These are phyloP conservation scores for Pseudopithomyces maydicus DNA, from an alignment of 2,329 filamentous ascomycete species.

Conservation along the genomic window DNA sequence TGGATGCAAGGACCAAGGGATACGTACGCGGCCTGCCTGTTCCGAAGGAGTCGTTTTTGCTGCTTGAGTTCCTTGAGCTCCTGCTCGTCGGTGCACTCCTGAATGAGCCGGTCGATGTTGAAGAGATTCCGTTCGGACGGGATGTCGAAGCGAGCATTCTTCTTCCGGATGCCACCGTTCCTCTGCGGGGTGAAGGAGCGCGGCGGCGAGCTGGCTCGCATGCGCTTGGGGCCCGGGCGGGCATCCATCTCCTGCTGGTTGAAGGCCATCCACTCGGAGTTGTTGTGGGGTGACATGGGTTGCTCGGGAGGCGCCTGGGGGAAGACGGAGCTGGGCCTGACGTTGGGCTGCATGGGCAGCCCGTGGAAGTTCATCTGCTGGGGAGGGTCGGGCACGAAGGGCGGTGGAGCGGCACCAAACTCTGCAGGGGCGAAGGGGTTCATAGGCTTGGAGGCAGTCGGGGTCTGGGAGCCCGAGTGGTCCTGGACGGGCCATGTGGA, in stretches of 20 bases:
- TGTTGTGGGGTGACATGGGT: slow-evolving; percentile 66
- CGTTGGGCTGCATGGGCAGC: slow-evolving; percentile 44
- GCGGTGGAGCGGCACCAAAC: slow-evolving; percentile 53
- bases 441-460: slow-evolving; percentile 73
- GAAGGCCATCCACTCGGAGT: slow-evolving; percentile 62
- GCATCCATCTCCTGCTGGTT: slow-evolving; percentile 57
- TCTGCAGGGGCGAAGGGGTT: slow-evolving; percentile 63
- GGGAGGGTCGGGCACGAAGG: slow-evolving; percentile 50
- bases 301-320: slow-evolving; percentile 47
- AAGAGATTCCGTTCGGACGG: slow-evolving; percentile 88
- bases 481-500: slow-evolving; percentile 65
- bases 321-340: slow-evolving; percentile 58
- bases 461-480: slow-evolving; percentile 73
- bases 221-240: slow-evolving; percentile 56
- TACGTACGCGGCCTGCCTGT: slow-evolving; percentile 91
- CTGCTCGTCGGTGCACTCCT: slow-evolving; percentile 84
- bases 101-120: slow-evolving; percentile 94
- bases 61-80: slow-evolving; percentile 98
- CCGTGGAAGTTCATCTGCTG: slow-evolving; percentile 46
- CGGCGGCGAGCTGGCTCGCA: slow-evolving; percentile 70
- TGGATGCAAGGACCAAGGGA: slow-evolving; percentile 27
- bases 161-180: slow-evolving; percentile 93
- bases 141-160: slow-evolving; percentile 98
- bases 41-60: slow-evolving; percentile 91
- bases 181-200: slow-evolving; percentile 77